These are phyloP conservation scores for Turnera subulata DNA, from an alignment of 345 rosid species.

Conservation along the genomic window DNA sequence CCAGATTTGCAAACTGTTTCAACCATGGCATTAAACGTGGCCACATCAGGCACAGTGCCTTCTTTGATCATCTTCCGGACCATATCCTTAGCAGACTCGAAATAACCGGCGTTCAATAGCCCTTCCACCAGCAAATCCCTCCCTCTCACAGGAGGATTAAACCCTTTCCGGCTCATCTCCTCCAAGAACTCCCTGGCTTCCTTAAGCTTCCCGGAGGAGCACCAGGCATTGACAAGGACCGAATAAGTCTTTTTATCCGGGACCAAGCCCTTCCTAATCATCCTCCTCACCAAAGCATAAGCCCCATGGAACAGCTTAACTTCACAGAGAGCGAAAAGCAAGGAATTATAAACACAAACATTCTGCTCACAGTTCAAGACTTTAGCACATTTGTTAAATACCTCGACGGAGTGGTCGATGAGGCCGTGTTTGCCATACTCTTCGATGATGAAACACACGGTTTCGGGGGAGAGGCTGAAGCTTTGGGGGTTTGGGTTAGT, in stretches of 20 bases:
- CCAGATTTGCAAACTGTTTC: constrained; percentile 58
- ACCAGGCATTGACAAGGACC: constrained; percentile 76
- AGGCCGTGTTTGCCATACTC: constrained; percentile 73
- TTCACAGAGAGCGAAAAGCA: constrained; percentile 76
- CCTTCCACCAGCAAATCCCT: constrained; percentile 87
- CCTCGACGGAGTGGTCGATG: constrained; percentile 74
- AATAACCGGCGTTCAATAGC: constrained; percentile 65
- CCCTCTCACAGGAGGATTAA: constrained; percentile 80
- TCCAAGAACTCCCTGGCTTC: constrained; percentile 78
- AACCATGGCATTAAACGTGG: constrained; percentile 57
- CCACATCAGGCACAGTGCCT: constrained; percentile 60
- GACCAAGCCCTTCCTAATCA: constrained; percentile 64
- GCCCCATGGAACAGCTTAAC: constrained; percentile 83
- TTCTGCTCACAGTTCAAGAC: constrained; percentile 51
- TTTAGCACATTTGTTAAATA: constrained; percentile 52
- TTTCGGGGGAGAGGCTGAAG: constrained; percentile 48
- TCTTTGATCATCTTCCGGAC: constrained; percentile 69
- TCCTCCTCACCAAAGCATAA: constrained; percentile 73
- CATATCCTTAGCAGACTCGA: constrained; percentile 80
- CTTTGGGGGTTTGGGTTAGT: constrained; percentile 1
- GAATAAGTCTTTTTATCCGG: constrained; percentile 65
- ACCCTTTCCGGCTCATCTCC: constrained; percentile 84
- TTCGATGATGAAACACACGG: constrained; percentile 68
- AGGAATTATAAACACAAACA: constrained; percentile 51
- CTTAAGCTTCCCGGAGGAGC: constrained; percentile 71